Evolutionary conservation across 2,329 filamentous ascomycete species (phyloP), one percentile per base, ranked within the genome.

Genomic region (Alternaria arbusti): DNA sequence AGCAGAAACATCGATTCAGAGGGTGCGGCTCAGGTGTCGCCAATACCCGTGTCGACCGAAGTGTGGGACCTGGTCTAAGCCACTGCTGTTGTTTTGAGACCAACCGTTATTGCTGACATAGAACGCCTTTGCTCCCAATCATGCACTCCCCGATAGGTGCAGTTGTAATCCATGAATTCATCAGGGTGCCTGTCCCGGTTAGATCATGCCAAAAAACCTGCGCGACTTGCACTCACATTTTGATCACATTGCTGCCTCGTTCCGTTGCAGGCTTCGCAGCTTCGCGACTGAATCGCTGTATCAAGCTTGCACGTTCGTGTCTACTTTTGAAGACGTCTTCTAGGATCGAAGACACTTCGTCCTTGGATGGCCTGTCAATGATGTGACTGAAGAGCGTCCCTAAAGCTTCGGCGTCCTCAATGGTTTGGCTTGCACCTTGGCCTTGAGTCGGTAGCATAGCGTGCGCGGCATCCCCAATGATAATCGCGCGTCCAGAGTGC

Each of bases 351-450:
- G 36, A 40, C 36, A 40, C 36, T 40, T 40, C 36, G n/a, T 40
- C 36, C 36, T 40, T 40, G 36, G 36, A 40, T 3, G 36, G 36
- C n/a, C 36, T 40, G n/a, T 6, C 36, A 6, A 40, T 40, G 36
- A 40, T 40, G 36, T 40, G 36, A 40, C 25, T 11, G 30, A 72
- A 68, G 28, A 64, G 64, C 5, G 66, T 57, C 2, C 69, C 78
- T 11, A 88, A 76, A 3, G 83, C 79, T 67, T 86, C 84, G 0
- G 80, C 82, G 72, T 88, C 86, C 8, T 59, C 57, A 15, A 88
- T 74, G 0, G 85, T 85, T 73, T 88, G 86, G 6, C 83, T 85
- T 1, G 84, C 82, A 0, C 87, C 87, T 71, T 88, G 86, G 3
- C 86, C 86, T 1, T 84, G 83, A 9, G 82, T 84, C 1, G 86